phyloP scores from a whole-genome alignment of 2,329 filamentous ascomycete species.

The Ilyonectria sp. region DNA sequence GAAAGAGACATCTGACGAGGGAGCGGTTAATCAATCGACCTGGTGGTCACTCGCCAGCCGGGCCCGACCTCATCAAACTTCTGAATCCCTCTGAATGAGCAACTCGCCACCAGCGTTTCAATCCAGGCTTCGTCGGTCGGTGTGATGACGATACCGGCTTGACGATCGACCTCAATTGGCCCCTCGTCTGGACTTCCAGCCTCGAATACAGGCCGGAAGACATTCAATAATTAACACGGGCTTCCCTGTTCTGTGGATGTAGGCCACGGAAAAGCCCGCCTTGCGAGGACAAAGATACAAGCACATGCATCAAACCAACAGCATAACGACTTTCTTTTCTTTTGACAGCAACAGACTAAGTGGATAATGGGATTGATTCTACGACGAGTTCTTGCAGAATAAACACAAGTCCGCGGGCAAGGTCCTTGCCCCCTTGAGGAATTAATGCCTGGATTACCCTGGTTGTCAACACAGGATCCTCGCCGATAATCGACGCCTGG shows the following conservation, averaged over 20 bases:
- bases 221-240: constrained; percentile 18
- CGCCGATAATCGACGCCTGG: constrained; percentile 21
- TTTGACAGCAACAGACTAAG: neutral
- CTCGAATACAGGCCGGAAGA: constrained; percentile 17
- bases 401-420: constrained; percentile 8
- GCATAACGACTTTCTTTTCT: neutral
- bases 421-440: constrained; percentile 4
- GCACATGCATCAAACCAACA: constrained; percentile 16
- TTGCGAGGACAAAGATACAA: constrained; percentile 22
- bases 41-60: constrained; percentile 13
- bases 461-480: constrained; percentile 22
- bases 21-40: constrained; percentile 2
- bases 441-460: constrained; percentile 24
- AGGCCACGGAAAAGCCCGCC: constrained; percentile 33
- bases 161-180: constrained; percentile 11
- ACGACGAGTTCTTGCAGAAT: neutral
- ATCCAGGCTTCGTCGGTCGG: neutral
- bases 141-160: neutral
- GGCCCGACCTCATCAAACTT: constrained; percentile 9
- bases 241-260: constrained; percentile 21
- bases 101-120: constrained; percentile 4
- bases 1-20: neutral
- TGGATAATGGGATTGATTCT: constrained; percentile 4
- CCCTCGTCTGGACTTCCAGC: constrained; percentile 13
- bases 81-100: constrained; percentile 1